Conservation (phyloP, 768 basidiomycete genomes). For the Serpula lacrymans region DNA sequence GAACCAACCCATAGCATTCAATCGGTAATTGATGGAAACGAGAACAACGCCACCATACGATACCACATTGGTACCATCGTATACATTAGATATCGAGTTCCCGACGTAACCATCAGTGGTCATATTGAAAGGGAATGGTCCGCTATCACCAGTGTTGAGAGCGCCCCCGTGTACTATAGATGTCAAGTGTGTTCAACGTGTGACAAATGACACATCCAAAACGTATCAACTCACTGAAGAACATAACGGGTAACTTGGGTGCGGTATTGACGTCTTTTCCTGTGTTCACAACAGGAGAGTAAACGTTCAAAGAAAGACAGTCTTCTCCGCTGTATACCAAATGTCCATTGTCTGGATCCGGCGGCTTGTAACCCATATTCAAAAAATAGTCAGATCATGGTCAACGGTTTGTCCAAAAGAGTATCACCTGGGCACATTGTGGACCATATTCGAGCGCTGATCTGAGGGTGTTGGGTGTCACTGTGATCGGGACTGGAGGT, state of each 20-base stretch:
- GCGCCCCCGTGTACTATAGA: slow-evolving; percentile 16
- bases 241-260: slow-evolving; percentile 18
- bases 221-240: slow-evolving; percentile 3
- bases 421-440: slow-evolving; percentile 15
- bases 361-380: slow-evolving; percentile 7
- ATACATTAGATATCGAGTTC: slow-evolving; percentile 15
- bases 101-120: slow-evolving; percentile 17
- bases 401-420: no score
- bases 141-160: slow-evolving; percentile 12
- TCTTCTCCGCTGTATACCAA: slow-evolving; percentile 10
- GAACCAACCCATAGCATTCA: slow-evolving; percentile 20
- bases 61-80: slow-evolving; percentile 21
- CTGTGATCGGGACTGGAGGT: slow-evolving; percentile 7
- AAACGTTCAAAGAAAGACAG: slow-evolving; percentile 18
- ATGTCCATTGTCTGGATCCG: slow-evolving; percentile 12
- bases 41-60: slow-evolving; percentile 21
- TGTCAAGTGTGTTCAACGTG: background rate
- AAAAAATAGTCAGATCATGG: background rate
- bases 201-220: background rate
- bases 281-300: slow-evolving; percentile 8
- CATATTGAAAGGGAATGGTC: slow-evolving; percentile 18
- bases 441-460: slow-evolving; percentile 12
- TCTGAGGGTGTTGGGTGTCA: slow-evolving; percentile 4
- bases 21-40: slow-evolving; percentile 20
- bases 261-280: background rate